These are phyloP conservation scores for Xylariaceae sp. DNA, from an alignment of 2,329 filamentous ascomycete species.

Conservation along the genomic window DNA sequence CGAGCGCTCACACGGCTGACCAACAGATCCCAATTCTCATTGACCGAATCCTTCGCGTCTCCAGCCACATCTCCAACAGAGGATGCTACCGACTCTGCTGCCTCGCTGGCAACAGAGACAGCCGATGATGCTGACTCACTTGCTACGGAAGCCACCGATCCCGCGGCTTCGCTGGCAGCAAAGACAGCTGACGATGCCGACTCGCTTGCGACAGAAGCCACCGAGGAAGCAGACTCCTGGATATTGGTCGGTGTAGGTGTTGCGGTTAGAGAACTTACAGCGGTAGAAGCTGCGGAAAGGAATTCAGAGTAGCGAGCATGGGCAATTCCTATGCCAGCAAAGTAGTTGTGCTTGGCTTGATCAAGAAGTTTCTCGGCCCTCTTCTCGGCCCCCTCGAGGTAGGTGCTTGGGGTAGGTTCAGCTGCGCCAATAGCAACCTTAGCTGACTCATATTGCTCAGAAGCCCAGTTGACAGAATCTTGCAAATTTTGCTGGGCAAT, in stretches of 20 bases:
- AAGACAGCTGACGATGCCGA: slow-evolving; percentile 53
- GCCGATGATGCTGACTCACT: slow-evolving; percentile 53
- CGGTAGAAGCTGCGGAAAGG: slow-evolving; percentile 72
- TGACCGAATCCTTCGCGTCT: slow-evolving; percentile 49
- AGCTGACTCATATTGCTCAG: slow-evolving; percentile 73
- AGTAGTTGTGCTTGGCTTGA: slow-evolving; percentile 72
- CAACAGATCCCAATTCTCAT: slow-evolving; percentile 66
- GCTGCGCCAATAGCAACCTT: slow-evolving; percentile 69
- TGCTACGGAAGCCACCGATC: slow-evolving; percentile 53
- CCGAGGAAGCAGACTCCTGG: slow-evolving; percentile 54
- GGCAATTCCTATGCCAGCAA: slow-evolving; percentile 78
- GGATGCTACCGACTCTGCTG: slow-evolving; percentile 53
- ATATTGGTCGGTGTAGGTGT: slow-evolving; percentile 65
- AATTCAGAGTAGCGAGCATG: slow-evolving; percentile 82
- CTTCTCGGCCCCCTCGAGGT: slow-evolving; percentile 44
- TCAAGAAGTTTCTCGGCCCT: slow-evolving; percentile 64
- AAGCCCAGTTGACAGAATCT: slow-evolving; percentile 74
- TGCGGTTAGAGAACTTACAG: slow-evolving; percentile 65
- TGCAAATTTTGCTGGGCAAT: slow-evolving; percentile 74
- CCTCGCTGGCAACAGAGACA: slow-evolving; percentile 56
- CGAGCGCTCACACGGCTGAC: slow-evolving; percentile 71
- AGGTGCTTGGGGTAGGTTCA: slow-evolving; percentile 64
- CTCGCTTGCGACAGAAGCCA: slow-evolving; percentile 55
- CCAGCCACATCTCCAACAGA: slow-evolving; percentile 54
- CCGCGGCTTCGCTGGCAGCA: slow-evolving; percentile 54